Evolutionary conservation across 2,329 filamentous ascomycete genomes (phyloP).

Genomic region (Monosporascus cannonballus): DNA sequence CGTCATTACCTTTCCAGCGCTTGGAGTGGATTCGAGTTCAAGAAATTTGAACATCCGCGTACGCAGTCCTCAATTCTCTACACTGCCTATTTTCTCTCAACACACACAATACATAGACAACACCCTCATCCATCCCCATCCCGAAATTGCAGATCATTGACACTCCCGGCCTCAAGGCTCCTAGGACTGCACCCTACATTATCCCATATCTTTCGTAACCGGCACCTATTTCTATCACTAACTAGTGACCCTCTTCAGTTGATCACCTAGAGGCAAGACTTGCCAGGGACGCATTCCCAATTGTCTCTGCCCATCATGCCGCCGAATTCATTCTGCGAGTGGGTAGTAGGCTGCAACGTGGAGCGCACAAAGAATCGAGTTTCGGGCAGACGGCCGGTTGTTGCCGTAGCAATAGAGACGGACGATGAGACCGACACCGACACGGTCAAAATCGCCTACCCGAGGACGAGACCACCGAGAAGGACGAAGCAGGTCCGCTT

Average conservation of each 20-base stretch:
- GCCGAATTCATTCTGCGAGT: slow-evolving; percentile 33
- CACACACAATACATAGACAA: neutral
- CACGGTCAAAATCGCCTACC: slow-evolving; percentile 42
- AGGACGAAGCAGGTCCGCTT: slow-evolving; percentile 12
- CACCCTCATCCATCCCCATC: no score
- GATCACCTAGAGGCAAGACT: no score
- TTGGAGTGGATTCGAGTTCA: no score
- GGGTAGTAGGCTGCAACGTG: slow-evolving; percentile 34
- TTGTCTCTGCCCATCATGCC: slow-evolving; percentile 22
- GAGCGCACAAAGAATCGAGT: slow-evolving; percentile 1
- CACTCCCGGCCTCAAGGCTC: no score
- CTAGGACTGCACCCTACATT: no score
- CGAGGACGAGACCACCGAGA: slow-evolving; percentile 27
- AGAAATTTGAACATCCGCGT: no score
- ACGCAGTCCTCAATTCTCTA: neutral
- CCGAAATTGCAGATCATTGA: no score
- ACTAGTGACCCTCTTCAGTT: no score
- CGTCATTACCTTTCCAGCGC: no score
- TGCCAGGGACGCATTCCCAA: neutral
- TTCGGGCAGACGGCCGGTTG: slow-evolving; percentile 11
- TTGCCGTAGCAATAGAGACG: slow-evolving; percentile 39
- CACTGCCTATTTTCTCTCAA: neutral
- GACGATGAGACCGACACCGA: slow-evolving; percentile 48
- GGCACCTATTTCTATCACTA: no score
- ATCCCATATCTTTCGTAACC: no score